A percentile compares a stretch with the other conserved stretches of the same genome.
Evolutionary conservation across 208 protist species (phyloP).

Genomic region (Crithidia bombi): DNA sequence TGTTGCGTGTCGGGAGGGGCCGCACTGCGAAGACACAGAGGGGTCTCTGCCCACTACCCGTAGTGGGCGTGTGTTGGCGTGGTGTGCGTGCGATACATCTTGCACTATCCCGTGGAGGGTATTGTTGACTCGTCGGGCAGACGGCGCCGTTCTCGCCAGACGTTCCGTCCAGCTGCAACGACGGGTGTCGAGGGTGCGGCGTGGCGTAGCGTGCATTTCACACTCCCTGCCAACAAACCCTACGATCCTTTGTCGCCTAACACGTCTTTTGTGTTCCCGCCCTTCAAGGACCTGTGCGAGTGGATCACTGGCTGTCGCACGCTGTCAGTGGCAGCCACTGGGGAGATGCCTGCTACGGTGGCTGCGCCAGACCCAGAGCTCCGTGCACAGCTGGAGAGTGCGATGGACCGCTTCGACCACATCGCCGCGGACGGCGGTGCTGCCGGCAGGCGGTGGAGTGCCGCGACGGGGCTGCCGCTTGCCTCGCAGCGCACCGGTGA

Average conservation of each 20-base stretch:
- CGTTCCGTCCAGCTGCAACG: too few species aligned
- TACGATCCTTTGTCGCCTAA: not conserved
- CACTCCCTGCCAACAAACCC: too few species aligned
- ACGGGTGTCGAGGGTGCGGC: too few species aligned
- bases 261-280: not conserved
- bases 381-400: not conserved
- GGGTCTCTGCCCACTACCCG: too few species aligned
- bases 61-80: too few species aligned
- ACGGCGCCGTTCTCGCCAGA: too few species aligned
- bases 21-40: too few species aligned
- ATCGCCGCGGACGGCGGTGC: not conserved
- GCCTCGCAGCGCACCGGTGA: not conserved
- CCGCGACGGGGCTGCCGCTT: slow-evolving; percentile 4
- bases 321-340: not conserved
- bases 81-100: too few species aligned
- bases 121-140: too few species aligned
- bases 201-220: too few species aligned
- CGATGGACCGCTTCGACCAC: not conserved
- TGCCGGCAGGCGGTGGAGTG: not conserved
- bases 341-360: not conserved
- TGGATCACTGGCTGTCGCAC: not conserved
- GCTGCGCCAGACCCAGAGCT: not conserved
- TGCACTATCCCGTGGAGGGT: too few species aligned
- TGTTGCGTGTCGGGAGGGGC: too few species aligned
- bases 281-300: slow-evolving; percentile 1